Evolutionary conservation across 495 filamentous ascomycete species (phyloP).

Genomic region (Lichina pygmaea): DNA sequence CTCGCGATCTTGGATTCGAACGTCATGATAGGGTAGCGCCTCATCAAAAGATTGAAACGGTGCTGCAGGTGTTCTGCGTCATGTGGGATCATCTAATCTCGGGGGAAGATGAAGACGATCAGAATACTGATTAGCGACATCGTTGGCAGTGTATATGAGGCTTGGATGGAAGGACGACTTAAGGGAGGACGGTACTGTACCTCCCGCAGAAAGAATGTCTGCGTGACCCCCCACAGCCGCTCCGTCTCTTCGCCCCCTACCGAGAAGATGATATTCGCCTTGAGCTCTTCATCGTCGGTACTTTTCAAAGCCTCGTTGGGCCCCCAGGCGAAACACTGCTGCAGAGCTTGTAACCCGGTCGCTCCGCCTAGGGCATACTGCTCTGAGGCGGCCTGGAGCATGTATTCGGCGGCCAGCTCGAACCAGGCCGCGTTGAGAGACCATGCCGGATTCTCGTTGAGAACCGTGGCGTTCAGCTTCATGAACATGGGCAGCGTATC

Average conservation of each 20-base stretch:
- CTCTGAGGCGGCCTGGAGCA: conserved; percentile 23
- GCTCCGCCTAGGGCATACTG: conserved; percentile 14
- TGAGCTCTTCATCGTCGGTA: background rate
- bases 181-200: no score
- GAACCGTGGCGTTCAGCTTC: conserved; percentile 14
- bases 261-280: conserved; percentile 1
- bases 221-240: background rate
- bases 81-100: no score
- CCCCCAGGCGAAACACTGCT: conserved; percentile 11
- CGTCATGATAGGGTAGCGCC: no score
- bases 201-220: no score
- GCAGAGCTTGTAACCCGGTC: conserved; percentile 6
- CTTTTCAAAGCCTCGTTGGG: background rate
- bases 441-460: conserved; percentile 4
- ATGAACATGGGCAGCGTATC: conserved; percentile 21
- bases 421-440: conserved; percentile 14
- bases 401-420: conserved; percentile 18
- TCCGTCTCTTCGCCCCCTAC: background rate
- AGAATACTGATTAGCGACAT: no score
- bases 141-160: no score
- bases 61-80: no score
- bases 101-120: no score
- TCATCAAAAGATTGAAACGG: no score
- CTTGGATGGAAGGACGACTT: no score
- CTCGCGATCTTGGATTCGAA: no score